phyloP scores from a whole-genome alignment of 169 alveolate genomes.

The Cryptosporidium sp. region DNA sequence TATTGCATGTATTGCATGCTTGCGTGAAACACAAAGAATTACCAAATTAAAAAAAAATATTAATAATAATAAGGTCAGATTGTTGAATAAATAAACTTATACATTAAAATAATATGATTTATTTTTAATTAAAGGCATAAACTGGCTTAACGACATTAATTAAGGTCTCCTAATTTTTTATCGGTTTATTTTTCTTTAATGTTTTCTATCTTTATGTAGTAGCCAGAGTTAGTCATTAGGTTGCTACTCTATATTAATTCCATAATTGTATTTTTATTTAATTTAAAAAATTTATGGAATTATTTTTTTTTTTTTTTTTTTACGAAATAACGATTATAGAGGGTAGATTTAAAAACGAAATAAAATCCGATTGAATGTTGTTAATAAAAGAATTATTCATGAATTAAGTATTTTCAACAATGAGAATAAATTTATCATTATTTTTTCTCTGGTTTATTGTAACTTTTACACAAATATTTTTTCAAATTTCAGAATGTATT shows the following conservation, averaged over 20 bases:
- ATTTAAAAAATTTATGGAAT: neutral
- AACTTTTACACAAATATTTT: neutral
- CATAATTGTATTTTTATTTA: too few species aligned
- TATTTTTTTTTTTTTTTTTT: neutral
- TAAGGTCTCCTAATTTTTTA: too few species aligned
- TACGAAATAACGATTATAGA: slow-evolving; percentile 37
- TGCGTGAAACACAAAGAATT: too few species aligned
- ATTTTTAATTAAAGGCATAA: too few species aligned
- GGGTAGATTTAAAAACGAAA: slow-evolving; percentile 7
- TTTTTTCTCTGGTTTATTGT: neutral
- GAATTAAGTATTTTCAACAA: neutral
- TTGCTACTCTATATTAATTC: neutral
- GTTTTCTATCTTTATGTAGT: too few species aligned
- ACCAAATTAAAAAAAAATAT: too few species aligned
- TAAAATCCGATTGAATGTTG: neutral
- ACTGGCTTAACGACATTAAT: too few species aligned
- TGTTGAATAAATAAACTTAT: neutral
- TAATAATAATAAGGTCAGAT: too few species aligned
- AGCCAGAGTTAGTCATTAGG: neutral
- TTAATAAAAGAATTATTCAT: neutral
- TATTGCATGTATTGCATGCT: too few species aligned
- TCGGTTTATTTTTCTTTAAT: too few species aligned
- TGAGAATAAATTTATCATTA: slow-evolving; percentile 6
- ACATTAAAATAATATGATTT: too few species aligned
- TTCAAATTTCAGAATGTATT: slow-evolving; percentile 20